phyloP scores from a whole-genome alignment of 345 rosid genomes.

The Sisymbrium irio region DNA sequence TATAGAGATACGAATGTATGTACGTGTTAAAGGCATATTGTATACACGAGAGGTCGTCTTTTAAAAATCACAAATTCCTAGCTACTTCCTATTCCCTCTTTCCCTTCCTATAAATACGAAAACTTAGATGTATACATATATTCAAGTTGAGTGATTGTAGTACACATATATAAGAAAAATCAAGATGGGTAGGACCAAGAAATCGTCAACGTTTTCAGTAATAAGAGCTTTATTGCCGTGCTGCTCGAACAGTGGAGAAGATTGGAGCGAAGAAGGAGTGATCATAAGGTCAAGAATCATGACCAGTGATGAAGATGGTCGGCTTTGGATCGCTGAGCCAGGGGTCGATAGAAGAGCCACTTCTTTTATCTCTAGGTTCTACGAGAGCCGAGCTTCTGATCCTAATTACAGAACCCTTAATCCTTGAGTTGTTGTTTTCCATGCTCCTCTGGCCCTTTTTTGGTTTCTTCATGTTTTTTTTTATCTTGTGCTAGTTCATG shows the following conservation, averaged over 20 bases:
- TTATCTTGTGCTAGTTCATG: conserved; percentile 16
- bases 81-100: conserved; percentile 28
- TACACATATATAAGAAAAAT: background rate
- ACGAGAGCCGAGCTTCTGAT: conserved; percentile 52
- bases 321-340: conserved; percentile 75
- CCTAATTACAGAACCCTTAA: conserved; percentile 41
- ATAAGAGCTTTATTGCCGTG: conserved; percentile 49
- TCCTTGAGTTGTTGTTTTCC: conserved; percentile 21
- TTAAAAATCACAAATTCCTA: conserved; percentile 14
- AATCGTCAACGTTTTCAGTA: conserved; percentile 29
- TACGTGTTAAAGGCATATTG: conserved; percentile 22
- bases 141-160: background rate
- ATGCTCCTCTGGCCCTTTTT: background rate
- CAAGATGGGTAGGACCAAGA: conserved; percentile 32
- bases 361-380: conserved; percentile 63
- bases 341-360: conserved; percentile 71
- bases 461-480: background rate
- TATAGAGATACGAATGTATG: conserved; percentile 5
- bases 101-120: conserved; percentile 23
- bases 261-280: conserved; percentile 54
- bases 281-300: conserved; percentile 44
- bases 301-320: conserved; percentile 68
- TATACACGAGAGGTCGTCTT: conserved; percentile 4
- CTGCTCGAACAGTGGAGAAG: conserved; percentile 51
- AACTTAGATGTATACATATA: background rate